A percentile compares a stretch with the other conserved stretches of the same genome.
Evolutionary conservation across 202 grass and related monocot species (phyloP).

Genomic region (Carex arenaria): DNA sequence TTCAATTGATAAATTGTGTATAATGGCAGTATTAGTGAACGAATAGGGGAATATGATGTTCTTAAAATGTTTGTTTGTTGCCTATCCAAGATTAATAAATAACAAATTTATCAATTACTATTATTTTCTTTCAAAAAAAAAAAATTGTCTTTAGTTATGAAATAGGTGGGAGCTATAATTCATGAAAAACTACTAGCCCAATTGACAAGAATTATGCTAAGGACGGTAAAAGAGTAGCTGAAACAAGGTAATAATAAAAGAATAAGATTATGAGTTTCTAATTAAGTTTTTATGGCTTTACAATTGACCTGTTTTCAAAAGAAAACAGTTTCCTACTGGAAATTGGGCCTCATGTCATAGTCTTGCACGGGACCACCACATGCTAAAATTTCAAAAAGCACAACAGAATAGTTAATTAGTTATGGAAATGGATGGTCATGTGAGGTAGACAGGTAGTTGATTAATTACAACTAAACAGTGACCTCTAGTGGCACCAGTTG

Average conservation of each 20-base stretch:
- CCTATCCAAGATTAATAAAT: too few species aligned
- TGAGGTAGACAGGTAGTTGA: conserved; percentile 5
- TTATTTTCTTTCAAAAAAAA: too few species aligned
- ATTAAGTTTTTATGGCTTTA: not conserved
- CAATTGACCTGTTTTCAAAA: not conserved
- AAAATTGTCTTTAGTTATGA: too few species aligned
- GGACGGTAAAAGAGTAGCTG: not conserved
- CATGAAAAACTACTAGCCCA: too few species aligned
- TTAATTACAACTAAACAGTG: conserved; percentile 5
- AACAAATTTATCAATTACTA: too few species aligned
- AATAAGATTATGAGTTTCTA: not conserved
- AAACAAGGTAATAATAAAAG: not conserved
- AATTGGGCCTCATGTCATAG: not conserved
- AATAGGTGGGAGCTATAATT: too few species aligned
- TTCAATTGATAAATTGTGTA: too few species aligned
- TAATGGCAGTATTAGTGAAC: too few species aligned
- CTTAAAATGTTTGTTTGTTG: too few species aligned
- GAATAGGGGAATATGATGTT: too few species aligned
- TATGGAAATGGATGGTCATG: conserved; percentile 1
- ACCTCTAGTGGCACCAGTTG: not conserved
- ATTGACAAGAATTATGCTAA: not conserved
- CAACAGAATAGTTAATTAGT: not conserved
- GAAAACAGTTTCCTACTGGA: not conserved
- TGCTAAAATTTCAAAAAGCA: not conserved
- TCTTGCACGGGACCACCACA: conserved; percentile 6